Conservation (phyloP, 352 stramenopile species). For the Peronospora destructor region DNA sequence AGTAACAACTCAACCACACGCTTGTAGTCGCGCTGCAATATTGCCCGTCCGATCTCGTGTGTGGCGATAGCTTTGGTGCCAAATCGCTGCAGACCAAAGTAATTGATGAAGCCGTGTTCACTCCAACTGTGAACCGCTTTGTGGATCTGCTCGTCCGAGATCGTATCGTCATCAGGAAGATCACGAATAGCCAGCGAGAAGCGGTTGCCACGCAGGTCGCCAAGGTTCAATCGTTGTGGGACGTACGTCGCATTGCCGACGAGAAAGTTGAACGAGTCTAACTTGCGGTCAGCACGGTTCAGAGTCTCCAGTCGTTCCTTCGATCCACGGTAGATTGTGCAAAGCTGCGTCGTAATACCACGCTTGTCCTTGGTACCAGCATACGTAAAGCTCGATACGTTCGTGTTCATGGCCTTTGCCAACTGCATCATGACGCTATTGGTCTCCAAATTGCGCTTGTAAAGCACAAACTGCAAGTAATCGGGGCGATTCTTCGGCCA, state of each 20-base stretch:
- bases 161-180: conserved; percentile 43
- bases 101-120: conserved; percentile 94
- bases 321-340: conserved; percentile 82
- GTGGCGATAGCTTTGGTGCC: conserved; percentile 86
- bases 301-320: conserved; percentile 75
- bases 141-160: conserved; percentile 61
- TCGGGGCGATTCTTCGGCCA: conserved; percentile 75
- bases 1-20: conserved; percentile 89
- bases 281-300: conserved; percentile 53
- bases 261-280: conserved; percentile 85
- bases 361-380: conserved; percentile 97
- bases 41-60: conserved; percentile 87
- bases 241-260: conserved; percentile 92
- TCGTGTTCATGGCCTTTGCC: conserved; percentile 62
- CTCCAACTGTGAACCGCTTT: conserved; percentile 67
- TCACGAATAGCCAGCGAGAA: conserved; percentile 94
- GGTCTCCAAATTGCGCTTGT: conserved; percentile 97
- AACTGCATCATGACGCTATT: conserved; percentile 79
- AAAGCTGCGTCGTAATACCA: conserved; percentile 92
- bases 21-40: conserved; percentile 91
- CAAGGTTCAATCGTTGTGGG: conserved; percentile 85
- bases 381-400: conserved; percentile 80
- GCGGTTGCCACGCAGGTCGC: conserved; percentile 89
- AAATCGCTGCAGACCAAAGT: conserved; percentile 97
- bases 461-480: conserved; percentile 93